Conservation (phyloP, 257 asterid genomes). For the Solanum chiquidenum region DNA sequence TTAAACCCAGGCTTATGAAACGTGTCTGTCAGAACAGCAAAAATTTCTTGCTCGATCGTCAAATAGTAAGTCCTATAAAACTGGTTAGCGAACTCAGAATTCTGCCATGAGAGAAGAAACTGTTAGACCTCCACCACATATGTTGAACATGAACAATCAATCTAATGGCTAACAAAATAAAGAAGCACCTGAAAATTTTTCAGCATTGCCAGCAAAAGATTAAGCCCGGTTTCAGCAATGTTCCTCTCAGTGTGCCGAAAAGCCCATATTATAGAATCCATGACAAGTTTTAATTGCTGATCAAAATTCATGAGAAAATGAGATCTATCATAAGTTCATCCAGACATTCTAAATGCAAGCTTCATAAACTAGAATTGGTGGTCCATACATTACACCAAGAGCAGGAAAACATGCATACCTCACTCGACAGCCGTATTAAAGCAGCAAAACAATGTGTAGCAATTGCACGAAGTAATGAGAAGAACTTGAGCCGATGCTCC, state of each 20-base stretch:
- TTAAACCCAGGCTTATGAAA: slow-evolving; percentile 98
- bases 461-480: slow-evolving; percentile 87
- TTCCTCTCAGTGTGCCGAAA: slow-evolving; percentile 98
- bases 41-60: slow-evolving; percentile 90
- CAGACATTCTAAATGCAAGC: background rate
- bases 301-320: slow-evolving; percentile 1
- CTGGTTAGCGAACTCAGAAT: slow-evolving; percentile 73
- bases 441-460: slow-evolving; percentile 93
- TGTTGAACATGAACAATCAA: background rate
- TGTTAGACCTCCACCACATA: background rate
- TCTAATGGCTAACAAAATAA: background rate
- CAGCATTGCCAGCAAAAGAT: slow-evolving; percentile 81
- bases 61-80: slow-evolving; percentile 72
- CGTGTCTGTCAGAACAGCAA: slow-evolving; percentile 87
- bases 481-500: slow-evolving; percentile 95
- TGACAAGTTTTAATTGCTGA: slow-evolving; percentile 93
- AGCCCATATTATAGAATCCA: slow-evolving; percentile 99
- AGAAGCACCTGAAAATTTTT: slow-evolving; percentile 80
- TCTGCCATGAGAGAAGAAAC: slow-evolving; percentile 36
- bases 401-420: slow-evolving; percentile 30
- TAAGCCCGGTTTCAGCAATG: slow-evolving; percentile 97
- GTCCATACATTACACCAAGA: background rate
- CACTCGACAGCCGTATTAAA: slow-evolving; percentile 76
- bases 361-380: background rate
- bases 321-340: background rate